A percentile compares a stretch with the other conserved stretches of the same genome.
phyloP scores from a whole-genome alignment of 208 protist species.

The Entamoeba moshkovskii region DNA sequence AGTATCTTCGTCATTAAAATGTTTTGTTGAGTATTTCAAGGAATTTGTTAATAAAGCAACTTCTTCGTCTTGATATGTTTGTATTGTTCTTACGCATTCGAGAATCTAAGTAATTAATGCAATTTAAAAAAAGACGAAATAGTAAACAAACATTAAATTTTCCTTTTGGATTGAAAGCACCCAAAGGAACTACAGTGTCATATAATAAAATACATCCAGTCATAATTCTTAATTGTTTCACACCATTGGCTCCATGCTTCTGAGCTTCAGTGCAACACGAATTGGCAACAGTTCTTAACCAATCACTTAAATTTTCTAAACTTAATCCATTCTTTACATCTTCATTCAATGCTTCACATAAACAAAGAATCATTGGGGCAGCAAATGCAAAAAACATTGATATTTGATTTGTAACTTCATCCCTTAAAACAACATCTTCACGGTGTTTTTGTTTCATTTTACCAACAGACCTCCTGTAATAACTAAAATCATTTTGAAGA shows the following conservation, averaged over 20 bases:
- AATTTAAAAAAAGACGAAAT: no score
- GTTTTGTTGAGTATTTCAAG: background rate
- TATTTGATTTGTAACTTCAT: conserved; percentile 53
- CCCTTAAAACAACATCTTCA: conserved; percentile 34
- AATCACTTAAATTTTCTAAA: background rate
- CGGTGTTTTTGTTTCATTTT: conserved; percentile 51
- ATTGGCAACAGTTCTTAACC: background rate
- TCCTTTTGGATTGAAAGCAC: conserved; percentile 50
- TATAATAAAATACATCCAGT: conserved; percentile 51
- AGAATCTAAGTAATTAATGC: background rate
- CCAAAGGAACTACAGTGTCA: conserved; percentile 46
- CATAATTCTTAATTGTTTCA: conserved; percentile 47
- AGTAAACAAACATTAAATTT: background rate
- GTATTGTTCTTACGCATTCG: background rate
- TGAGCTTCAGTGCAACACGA: background rate
- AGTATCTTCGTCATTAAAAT: background rate
- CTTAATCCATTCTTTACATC: background rate
- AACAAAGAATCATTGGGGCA: conserved; percentile 50
- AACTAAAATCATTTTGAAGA: conserved; percentile 54
- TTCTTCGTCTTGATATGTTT: background rate
- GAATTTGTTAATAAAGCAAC: background rate
- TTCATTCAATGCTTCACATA: background rate
- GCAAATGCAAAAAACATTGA: conserved; percentile 58
- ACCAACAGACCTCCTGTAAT: conserved; percentile 52
- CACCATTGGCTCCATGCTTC: background rate